Percentiles rank a stretch among this genome's conserved stretches.
phyloP scores from a whole-genome alignment of 495 filamentous ascomycete genomes.

The Hypomontagnella monticulosa region DNA sequence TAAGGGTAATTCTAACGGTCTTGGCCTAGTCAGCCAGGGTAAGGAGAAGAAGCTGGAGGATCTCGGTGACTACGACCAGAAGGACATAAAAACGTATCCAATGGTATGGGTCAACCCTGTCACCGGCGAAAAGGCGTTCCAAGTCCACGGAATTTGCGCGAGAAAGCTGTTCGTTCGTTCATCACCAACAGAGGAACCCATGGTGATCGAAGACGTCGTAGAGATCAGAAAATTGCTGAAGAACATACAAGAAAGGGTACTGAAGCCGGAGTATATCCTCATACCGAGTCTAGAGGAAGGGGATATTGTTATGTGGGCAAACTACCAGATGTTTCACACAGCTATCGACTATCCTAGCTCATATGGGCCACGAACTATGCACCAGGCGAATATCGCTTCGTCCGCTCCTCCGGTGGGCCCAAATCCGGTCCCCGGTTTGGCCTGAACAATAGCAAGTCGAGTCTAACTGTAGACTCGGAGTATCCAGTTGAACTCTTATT shows the following conservation, averaged over 20 bases:
- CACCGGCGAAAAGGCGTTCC: conserved; percentile 51
- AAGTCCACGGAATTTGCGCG: conserved; percentile 52
- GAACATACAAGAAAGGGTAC: conserved; percentile 36
- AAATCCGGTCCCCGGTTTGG: conserved; percentile 16
- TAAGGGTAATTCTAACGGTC: conserved; percentile 49
- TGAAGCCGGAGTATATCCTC: conserved; percentile 42
- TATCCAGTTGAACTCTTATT: too few species aligned
- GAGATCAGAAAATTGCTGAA: conserved; percentile 45
- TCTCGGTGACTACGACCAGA: conserved; percentile 46
- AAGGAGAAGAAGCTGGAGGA: conserved; percentile 48
- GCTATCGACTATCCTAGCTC: conserved; percentile 49
- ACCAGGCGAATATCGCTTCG: conserved; percentile 49
- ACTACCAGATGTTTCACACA: conserved; percentile 50
- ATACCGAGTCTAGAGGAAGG: conserved; percentile 45
- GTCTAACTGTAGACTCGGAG: too few species aligned
- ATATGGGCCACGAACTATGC: conserved; percentile 49
- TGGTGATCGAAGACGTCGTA: conserved; percentile 44
- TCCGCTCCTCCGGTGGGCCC: conserved; percentile 30
- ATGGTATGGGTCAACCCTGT: conserved; percentile 56
- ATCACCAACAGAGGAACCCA: conserved; percentile 43
- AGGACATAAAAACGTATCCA: conserved; percentile 51
- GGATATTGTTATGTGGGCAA: conserved; percentile 50
- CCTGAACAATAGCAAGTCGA: conserved; percentile 3
- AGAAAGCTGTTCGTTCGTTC: conserved; percentile 50
- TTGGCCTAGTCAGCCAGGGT: conserved; percentile 49